Evolutionary conservation across 306 rosid genomes (phyloP).

Genomic region (Begonia masoniana): DNA sequence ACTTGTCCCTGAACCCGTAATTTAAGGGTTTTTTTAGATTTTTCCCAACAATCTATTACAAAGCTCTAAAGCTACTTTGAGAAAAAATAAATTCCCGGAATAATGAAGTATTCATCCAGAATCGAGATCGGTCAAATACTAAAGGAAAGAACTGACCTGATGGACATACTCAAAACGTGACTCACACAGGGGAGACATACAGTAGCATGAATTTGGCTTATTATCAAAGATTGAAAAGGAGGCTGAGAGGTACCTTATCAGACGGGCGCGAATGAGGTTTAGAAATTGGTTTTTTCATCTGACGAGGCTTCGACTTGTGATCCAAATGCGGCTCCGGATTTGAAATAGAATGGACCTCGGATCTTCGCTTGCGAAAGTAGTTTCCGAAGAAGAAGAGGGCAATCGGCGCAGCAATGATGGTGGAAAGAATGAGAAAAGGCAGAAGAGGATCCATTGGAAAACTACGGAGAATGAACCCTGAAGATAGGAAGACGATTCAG

Average conservation of each 20-base stretch:
- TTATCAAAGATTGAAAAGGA: not conserved
- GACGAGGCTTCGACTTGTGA: constrained; percentile 36
- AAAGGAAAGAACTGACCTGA: no score
- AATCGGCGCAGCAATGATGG: constrained; percentile 59
- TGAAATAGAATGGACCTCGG: constrained; percentile 64
- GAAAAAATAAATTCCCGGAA: no score
- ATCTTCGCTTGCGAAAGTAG: constrained; percentile 58
- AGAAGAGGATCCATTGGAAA: constrained; percentile 52
- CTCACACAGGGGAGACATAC: not conserved
- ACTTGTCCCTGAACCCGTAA: no score
- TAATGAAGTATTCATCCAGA: no score
- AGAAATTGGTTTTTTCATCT: constrained; percentile 48
- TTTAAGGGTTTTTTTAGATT: no score
- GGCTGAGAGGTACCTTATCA: constrained; percentile 40
- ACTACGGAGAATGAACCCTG: no score
- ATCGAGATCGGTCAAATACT: no score
- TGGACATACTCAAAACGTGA: not conserved
- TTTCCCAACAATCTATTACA: no score
- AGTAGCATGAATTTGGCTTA: no score
- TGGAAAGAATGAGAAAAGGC: constrained; percentile 33
- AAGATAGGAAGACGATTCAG: no score
- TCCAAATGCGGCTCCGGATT: constrained; percentile 37
- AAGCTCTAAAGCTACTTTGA: no score
- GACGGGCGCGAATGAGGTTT: constrained; percentile 53
- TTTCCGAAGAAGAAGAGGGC: constrained; percentile 45